Base-by-base conservation (phyloP, 2,329 filamentous ascomycete genomes). In the Claviceps arundinis region DNA sequence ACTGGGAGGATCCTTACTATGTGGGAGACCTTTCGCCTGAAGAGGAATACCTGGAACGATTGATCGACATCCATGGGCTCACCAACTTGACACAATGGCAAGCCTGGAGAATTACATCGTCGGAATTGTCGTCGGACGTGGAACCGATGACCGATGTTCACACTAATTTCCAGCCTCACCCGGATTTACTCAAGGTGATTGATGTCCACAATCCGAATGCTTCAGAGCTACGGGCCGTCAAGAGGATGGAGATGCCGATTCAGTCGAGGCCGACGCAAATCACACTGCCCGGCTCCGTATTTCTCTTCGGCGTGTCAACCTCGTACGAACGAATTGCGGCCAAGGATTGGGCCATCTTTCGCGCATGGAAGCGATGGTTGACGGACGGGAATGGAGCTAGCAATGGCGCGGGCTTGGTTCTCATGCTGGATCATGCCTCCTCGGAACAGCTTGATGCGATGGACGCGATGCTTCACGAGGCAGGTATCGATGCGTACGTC, bases 351-450 rank as follows among this genome's bases (percentile, higher is more conserved):
- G 65, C 68, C 9, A 59, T 73, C 43, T 57, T 73, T 5, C 62
- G 62, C 43, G 67, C 70, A 53, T 75, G 72, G 73, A 62, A 68
- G 40, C 64, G 71, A 3, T 75, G 71, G 71, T 64, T 75, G 52
- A 73, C 73, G 0, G 63, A 71, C 45, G 68, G 69, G 3, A 62
- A 62, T 8, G 63, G 65, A 2, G 57, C 59, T 13, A 68, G 67
- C 2, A 74, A 74, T 54, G 73, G 73, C 11, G 72, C 71, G 3
- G 66, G 62, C 5, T 56, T 74, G 13, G 57, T 74, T 16, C 60
- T 75, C 37, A 61, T 67, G 16, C 62, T 76, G 40, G 68, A 74
- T 47, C 64, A 64, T 37, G 69, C 69, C 1, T 60, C 60, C 5
- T 55, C 58, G 13, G 54, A 58, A 2, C 65, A 76, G 51, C 59